Base-by-base conservation (phyloP, 2,329 filamentous ascomycete species). In the Elsinoe australis region DNA sequence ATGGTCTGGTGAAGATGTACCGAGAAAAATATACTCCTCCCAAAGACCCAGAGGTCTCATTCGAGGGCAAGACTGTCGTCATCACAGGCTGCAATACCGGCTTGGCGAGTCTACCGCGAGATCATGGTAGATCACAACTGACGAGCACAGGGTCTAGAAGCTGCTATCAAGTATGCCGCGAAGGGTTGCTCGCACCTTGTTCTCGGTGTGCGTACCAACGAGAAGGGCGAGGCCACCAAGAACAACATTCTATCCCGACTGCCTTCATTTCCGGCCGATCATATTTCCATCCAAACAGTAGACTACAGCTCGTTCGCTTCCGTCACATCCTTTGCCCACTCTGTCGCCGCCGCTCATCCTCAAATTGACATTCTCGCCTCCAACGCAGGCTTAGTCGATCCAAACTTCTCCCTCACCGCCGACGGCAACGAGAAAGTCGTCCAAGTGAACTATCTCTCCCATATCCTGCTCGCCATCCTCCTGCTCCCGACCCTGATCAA, bases 401-500 rank as follows among this genome's bases (percentile, higher is more conserved):
- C 52, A 2, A 47, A 51, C 1, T 68, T 59, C 45, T 49, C 52
- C 6, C 44, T 54, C 21, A 59, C 59, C 1, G 33, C 24, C 14
- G 55, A 65, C 52, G 65, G 65, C 14, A 68, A 62, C 62, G 67
- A 70, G 54, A 58, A 61, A 44, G 72, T 67, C 1, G 53, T 82
- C 6, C 76, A 81, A 58, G 72, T 79, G 53, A 80, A 81, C 56
- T 67, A 71, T 1, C 61, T 82, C 2, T 76, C 75, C 2, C 80
- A 75, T 1, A 66, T 70, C 5, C 64, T 80, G 1, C 61, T 82
- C 5, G 73, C 67, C 0, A 53, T 79, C 2, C 58, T 79, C 1
- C 64, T 82, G 7, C 61, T 69, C 18, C 66, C 66, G 2, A 63
- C 62, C 32, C 53, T 68, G 21, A 62, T 59, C 48, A 52, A 53